phyloP scores from a whole-genome alignment of 352 stramenopile species.

The Globisporangium viniferum region DNA sequence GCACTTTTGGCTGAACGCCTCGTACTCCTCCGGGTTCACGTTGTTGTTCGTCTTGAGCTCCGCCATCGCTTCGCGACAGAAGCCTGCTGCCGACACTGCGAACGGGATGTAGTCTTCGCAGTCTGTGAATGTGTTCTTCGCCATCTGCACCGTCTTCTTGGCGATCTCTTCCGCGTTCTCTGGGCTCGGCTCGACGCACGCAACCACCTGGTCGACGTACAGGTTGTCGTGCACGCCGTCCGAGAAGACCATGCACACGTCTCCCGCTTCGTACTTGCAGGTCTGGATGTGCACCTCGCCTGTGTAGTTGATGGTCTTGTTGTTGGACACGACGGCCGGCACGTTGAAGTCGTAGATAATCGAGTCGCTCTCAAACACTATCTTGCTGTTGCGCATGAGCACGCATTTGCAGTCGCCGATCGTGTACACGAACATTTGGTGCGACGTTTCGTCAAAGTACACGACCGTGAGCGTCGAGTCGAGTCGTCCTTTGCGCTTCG shows the following conservation, averaged over 20 bases:
- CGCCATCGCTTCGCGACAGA: slow-evolving; percentile 71
- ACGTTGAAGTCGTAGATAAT: slow-evolving; percentile 92
- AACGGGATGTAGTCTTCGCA: slow-evolving; percentile 82
- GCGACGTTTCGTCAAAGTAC: slow-evolving; percentile 69
- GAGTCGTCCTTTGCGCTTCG: slow-evolving; percentile 73
- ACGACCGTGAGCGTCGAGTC: slow-evolving; percentile 84
- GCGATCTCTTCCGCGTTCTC: slow-evolving; percentile 74
- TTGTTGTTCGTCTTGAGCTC: slow-evolving; percentile 72
- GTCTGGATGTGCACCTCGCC: slow-evolving; percentile 71
- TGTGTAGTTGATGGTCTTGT: slow-evolving; percentile 81
- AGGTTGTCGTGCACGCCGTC: slow-evolving; percentile 88
- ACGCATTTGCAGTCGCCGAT: slow-evolving; percentile 89
- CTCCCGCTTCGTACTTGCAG: slow-evolving; percentile 64
- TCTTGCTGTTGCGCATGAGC: slow-evolving; percentile 50
- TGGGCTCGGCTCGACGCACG: slow-evolving; percentile 43
- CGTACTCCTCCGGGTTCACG: slow-evolving; percentile 62
- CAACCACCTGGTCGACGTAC: slow-evolving; percentile 79
- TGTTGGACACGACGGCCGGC: slow-evolving; percentile 81
- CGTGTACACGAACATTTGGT: slow-evolving; percentile 81
- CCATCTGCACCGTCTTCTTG: slow-evolving; percentile 61
- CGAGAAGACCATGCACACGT: slow-evolving; percentile 83
- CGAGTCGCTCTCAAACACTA: slow-evolving; percentile 87
- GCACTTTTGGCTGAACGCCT: slow-evolving; percentile 71
- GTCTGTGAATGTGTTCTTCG: slow-evolving; percentile 63
- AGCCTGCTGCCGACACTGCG: slow-evolving; percentile 75